phyloP scores from a whole-genome alignment of 2,329 filamentous ascomycete species.

The Endocalyx cinctus region DNA sequence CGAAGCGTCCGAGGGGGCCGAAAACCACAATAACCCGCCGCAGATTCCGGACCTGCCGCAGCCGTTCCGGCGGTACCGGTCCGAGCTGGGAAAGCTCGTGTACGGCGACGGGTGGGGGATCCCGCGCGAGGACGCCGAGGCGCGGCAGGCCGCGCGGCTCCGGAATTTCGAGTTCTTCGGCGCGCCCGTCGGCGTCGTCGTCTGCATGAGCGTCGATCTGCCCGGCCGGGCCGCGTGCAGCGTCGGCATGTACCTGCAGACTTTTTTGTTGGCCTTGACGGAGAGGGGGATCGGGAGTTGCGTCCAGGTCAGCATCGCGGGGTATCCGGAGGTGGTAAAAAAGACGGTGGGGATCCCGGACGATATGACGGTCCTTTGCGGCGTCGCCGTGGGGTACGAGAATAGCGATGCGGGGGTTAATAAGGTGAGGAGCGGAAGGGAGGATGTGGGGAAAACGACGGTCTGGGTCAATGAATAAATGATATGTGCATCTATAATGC shows the following conservation, averaged over 20 bases:
- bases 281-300: constrained; percentile 10
- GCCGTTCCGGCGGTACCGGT: constrained; percentile 6
- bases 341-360: constrained; percentile 8
- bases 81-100: constrained; percentile 10
- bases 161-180: constrained; percentile 20
- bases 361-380: constrained; percentile 10
- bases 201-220: constrained; percentile 14
- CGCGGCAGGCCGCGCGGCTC: constrained; percentile 8
- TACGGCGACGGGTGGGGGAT: constrained; percentile 15
- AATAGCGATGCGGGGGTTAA: constrained; percentile 9
- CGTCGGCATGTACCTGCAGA: constrained; percentile 17
- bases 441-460: constrained; percentile 6
- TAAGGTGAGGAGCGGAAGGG: background rate
- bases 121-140: constrained; percentile 10
- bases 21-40: too few species aligned
- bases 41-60: constrained; percentile 4
- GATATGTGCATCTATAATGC: too few species aligned
- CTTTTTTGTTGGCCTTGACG: constrained; percentile 12
- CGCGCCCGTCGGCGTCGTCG: constrained; percentile 12
- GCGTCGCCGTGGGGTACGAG: constrained; percentile 13
- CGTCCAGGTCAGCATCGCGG: constrained; percentile 12
- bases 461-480: constrained; percentile 9
- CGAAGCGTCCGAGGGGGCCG: constrained; percentile 2
- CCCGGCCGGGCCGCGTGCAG: constrained; percentile 7
- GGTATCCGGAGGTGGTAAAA: constrained; percentile 10